These are phyloP conservation scores for Tulasnella sp. DNA, from an alignment of 768 basidiomycete genomes.

Conservation along the genomic window DNA sequence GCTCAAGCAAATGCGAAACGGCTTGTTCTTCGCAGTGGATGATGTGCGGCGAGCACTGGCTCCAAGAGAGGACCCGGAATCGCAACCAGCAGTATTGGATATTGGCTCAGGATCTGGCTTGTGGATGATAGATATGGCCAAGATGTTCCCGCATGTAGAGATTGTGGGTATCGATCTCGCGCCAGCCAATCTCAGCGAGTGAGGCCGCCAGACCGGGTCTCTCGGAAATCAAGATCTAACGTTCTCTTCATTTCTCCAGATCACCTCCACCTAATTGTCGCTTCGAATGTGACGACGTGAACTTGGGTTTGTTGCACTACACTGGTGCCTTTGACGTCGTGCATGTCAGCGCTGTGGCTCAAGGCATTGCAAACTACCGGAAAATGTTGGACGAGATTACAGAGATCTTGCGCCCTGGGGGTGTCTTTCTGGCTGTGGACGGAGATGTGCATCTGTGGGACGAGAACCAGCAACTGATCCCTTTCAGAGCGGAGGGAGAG, in stretches of 20 bases:
- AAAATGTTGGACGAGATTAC: not conserved
- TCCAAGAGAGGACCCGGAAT: not conserved
- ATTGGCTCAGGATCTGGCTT: conserved; percentile 2
- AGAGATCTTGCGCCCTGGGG: not conserved
- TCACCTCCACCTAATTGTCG: conserved; percentile 16
- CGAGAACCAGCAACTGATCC: not conserved
- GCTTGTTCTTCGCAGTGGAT: conserved; percentile 17
- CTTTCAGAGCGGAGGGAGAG: not conserved
- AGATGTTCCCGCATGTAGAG: conserved; percentile 9
- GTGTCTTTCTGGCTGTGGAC: not conserved
- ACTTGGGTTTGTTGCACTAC: conserved; percentile 7
- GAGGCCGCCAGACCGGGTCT: not conserved
- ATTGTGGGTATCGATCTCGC: not conserved
- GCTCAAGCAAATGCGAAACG: conserved; percentile 4
- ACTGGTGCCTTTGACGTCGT: not conserved
- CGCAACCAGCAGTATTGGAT: not conserved
- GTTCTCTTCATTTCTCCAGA: not conserved
- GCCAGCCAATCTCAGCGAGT: not conserved
- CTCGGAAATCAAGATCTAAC: not conserved
- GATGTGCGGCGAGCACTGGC: conserved; percentile 23
- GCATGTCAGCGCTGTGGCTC: not conserved
- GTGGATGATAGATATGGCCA: conserved; percentile 12
- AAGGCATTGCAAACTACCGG: not conserved
- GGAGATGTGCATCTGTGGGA: not conserved
- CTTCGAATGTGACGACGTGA: conserved; percentile 10